These are phyloP conservation scores for Candida tibetensis DNA, from an alignment of 805 yeast species.

Conservation along the genomic window DNA sequence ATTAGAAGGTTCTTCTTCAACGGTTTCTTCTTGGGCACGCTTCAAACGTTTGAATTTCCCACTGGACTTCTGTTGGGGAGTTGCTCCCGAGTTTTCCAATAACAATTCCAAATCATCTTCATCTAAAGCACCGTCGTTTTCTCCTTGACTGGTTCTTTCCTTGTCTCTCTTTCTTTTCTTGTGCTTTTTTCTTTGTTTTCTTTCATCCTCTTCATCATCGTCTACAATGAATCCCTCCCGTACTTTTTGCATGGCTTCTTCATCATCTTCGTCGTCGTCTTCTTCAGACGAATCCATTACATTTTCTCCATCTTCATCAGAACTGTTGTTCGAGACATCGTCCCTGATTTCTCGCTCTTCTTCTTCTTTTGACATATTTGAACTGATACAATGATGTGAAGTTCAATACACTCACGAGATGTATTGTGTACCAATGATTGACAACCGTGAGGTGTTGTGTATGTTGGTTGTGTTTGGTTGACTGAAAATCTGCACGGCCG, in stretches of 20 bases:
- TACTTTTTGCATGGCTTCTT: constrained; percentile 78
- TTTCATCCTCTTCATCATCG: constrained; percentile 55
- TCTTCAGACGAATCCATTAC: constrained; percentile 74
- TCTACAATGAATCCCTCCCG: constrained; percentile 94
- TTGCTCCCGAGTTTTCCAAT: constrained; percentile 86
- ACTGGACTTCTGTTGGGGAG: constrained; percentile 38
- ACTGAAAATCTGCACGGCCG: background rate
- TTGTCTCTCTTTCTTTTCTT: constrained; percentile 41
- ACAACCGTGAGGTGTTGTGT: constrained; percentile 1
- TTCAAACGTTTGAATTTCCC: constrained; percentile 77
- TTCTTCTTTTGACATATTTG: constrained; percentile 31
- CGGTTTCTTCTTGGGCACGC: constrained; percentile 49
- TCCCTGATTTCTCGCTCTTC: constrained; percentile 39
- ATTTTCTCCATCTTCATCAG: constrained; percentile 38
- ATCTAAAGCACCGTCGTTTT: constrained; percentile 70
- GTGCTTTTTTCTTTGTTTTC: constrained; percentile 31
- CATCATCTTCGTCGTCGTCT: constrained; percentile 82
- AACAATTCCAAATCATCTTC: constrained; percentile 93
- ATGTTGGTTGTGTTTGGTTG: background rate
- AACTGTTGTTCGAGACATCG: constrained; percentile 26
- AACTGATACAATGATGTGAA: constrained; percentile 2
- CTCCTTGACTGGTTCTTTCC: constrained; percentile 14
- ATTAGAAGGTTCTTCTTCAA: constrained; percentile 29
- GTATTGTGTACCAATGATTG: too few species aligned
- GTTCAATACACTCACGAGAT: too few species aligned